These are phyloP conservation scores for bread wheat (Triticum aestivum) DNA, from an alignment of 176 grass and related monocot genomes.

Conservation along the genomic window IWGSC_CS_RefSeq_v2.1 NC_057805.1:388881397-388881896, in stretches of 20 bases:
- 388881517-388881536: conserved; percentile 76
- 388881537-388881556: neutral
- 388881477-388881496: conserved; percentile 22
- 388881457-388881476: conserved; percentile 30
- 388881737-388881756: neutral
- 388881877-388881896: neutral
- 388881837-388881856: conserved; percentile 33
- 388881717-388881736: conserved; percentile 4
- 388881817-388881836: conserved; percentile 14
- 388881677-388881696: neutral
- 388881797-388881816: conserved; percentile 34
- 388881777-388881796: conserved; percentile 22
- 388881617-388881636: conserved; percentile 37
- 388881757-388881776: conserved; percentile 17
- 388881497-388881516: conserved; percentile 74
- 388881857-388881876: conserved; percentile 33
- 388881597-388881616: neutral
- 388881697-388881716: conserved; percentile 35
- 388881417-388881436: conserved; percentile 35
- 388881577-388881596: conserved; percentile 3
- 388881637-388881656: conserved; percentile 50
- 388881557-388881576: neutral
- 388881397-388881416: neutral
- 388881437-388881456: conserved; percentile 36
- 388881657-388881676: neutral